Evolutionary conservation across 768 basidiomycete genomes (phyloP).

Genomic region (Neoboletus brunneissimus): DNA sequence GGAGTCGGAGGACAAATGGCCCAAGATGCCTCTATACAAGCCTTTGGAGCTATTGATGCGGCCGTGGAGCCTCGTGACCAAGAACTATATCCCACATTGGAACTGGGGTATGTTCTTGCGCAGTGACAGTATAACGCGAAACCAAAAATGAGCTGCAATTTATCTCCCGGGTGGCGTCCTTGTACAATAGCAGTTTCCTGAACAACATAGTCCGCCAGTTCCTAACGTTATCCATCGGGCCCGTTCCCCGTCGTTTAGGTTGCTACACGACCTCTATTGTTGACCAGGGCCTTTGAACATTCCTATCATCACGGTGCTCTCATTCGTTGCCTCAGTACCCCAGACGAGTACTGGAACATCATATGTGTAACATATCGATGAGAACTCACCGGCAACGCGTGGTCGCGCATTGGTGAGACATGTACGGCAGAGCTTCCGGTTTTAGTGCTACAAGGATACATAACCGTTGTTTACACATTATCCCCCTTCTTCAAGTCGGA

Average conservation of each 20-base stretch:
- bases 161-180: constrained; percentile 3
- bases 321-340: background rate
- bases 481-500: too few relatives aligned
- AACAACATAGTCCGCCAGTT: background rate
- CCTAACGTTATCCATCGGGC: background rate
- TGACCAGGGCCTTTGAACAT: background rate
- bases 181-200: background rate
- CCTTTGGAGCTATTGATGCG: background rate
- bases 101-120: background rate
- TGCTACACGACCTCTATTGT: background rate
- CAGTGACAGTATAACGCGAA: too few relatives aligned
- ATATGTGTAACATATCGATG: background rate
- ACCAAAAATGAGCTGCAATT: too few relatives aligned
- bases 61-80: background rate
- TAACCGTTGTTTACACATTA: too few relatives aligned
- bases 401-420: background rate
- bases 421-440: background rate
- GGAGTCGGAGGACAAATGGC: background rate
- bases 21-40: too few relatives aligned
- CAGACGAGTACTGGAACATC: background rate
- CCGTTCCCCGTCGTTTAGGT: background rate
- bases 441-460: background rate
- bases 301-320: background rate
- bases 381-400: background rate
- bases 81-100: background rate